Evolutionary conservation across 2,329 filamentous ascomycete species (phyloP).

Genomic region (Eutypella sp.): DNA sequence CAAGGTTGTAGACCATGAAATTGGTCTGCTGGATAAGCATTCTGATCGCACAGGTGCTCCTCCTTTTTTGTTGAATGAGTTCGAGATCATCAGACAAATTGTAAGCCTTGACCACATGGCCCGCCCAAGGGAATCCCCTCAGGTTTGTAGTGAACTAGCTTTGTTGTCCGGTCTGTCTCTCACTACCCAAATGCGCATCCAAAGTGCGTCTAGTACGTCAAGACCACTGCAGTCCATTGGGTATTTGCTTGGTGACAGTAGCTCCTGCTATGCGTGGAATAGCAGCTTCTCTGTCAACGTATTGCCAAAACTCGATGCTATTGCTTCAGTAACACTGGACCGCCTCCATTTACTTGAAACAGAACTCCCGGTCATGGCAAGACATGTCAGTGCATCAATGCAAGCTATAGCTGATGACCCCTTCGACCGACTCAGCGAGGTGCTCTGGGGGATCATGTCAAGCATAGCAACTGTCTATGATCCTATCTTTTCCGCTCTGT

Average conservation of each 20-base stretch:
- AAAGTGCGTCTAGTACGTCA: constrained; percentile 31
- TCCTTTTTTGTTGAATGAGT: constrained; percentile 50
- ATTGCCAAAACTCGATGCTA: constrained; percentile 47
- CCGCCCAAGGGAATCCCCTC: constrained; percentile 16
- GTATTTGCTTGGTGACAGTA: constrained; percentile 32
- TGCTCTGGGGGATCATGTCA: constrained; percentile 42
- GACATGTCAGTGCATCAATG: constrained; percentile 47
- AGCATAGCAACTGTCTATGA: constrained; percentile 37
- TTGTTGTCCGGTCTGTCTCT: constrained; percentile 45
- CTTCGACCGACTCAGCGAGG: constrained; percentile 40
- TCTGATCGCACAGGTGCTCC: constrained; percentile 31
- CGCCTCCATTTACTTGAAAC: constrained; percentile 59
- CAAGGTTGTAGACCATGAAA: constrained; percentile 43
- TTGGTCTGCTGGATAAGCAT: constrained; percentile 47
- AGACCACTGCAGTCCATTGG: constrained; percentile 43
- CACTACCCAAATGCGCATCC: constrained; percentile 38
- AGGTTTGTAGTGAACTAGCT: constrained; percentile 32
- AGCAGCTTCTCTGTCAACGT: constrained; percentile 46
- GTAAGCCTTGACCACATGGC: constrained; percentile 35
- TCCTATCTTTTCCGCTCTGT: constrained; percentile 22
- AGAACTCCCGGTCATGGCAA: constrained; percentile 58
- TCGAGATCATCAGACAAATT: constrained; percentile 53
- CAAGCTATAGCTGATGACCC: constrained; percentile 46
- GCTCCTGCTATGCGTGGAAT: constrained; percentile 28
- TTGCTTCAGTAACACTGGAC: constrained; percentile 51